phyloP scores from a whole-genome alignment of 192 early-diverging fungal species.

The Backusella westeae region DNA sequence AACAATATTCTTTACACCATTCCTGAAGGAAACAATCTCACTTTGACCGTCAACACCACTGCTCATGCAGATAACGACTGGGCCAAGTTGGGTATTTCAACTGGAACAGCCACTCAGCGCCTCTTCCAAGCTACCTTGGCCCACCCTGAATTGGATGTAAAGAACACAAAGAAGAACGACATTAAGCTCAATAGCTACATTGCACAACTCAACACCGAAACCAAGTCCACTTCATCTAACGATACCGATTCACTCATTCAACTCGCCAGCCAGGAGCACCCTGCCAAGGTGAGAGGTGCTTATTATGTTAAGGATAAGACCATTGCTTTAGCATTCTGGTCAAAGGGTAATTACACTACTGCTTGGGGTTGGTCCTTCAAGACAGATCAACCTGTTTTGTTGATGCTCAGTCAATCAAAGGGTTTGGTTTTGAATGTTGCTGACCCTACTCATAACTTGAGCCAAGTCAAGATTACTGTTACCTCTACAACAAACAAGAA shows the following conservation, averaged over 20 bases:
- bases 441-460: background rate
- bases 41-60: constrained; percentile 14
- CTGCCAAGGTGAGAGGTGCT: background rate
- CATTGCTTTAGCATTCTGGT: constrained; percentile 15
- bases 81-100: constrained; percentile 24
- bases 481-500: background rate
- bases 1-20: constrained; percentile 21
- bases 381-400: constrained; percentile 11
- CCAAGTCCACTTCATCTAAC: background rate
- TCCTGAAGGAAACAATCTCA: background rate
- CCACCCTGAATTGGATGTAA: background rate
- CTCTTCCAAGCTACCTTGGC: constrained; percentile 20
- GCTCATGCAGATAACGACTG: constrained; percentile 8
- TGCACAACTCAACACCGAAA: constrained; percentile 5
- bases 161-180: background rate
- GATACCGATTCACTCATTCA: background rate
- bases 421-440: background rate
- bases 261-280: background rate
- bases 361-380: background rate
- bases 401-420: constrained; percentile 7
- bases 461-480: constrained; percentile 1
- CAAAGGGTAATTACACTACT: background rate
- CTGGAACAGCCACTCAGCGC: background rate
- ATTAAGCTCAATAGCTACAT: constrained; percentile 5
- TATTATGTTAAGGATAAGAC: background rate